These are phyloP conservation scores for Leucoagaricus sp. DNA, from an alignment of 1,284 basidiomycete genomes.

Conservation along the genomic window DNA sequence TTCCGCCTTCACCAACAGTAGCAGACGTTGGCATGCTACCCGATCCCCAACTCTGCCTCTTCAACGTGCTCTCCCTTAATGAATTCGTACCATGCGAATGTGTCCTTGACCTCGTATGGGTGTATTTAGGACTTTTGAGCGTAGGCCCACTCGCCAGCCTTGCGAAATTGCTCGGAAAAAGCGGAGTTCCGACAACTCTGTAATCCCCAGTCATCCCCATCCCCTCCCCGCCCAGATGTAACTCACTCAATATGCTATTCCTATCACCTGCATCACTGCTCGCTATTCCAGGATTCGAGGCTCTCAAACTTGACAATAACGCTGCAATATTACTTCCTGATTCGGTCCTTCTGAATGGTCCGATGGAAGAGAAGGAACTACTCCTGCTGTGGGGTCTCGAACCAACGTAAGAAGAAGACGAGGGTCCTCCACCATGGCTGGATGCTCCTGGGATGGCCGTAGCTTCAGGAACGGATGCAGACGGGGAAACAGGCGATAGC, in stretches of 20 bases:
- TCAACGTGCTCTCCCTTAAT: constrained; percentile 2
- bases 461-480: constrained; percentile 22
- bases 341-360: constrained; percentile 32
- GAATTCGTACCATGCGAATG: constrained; percentile 8
- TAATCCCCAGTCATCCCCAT: constrained; percentile 35
- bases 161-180: constrained; percentile 70
- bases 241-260: constrained; percentile 34
- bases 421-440: constrained; percentile 9
- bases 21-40: not conserved
- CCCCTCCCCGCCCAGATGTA: constrained; percentile 17
- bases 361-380: constrained; percentile 31
- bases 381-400: constrained; percentile 27
- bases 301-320: constrained; percentile 10
- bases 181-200: constrained; percentile 58
- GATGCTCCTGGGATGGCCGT: not conserved
- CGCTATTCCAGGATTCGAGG: not conserved
- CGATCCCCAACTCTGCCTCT: constrained; percentile 11
- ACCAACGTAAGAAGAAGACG: constrained; percentile 15
- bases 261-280: constrained; percentile 11
- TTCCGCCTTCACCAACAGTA: not conserved
- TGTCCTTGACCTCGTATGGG: not conserved
- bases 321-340: constrained; percentile 25
- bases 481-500: constrained; percentile 29
- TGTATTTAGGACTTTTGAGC: constrained; percentile 30
- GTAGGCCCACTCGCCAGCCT: constrained; percentile 58